phyloP scores from a whole-genome alignment of 2,329 filamentous ascomycete genomes.

The Fusarium compactum region DNA sequence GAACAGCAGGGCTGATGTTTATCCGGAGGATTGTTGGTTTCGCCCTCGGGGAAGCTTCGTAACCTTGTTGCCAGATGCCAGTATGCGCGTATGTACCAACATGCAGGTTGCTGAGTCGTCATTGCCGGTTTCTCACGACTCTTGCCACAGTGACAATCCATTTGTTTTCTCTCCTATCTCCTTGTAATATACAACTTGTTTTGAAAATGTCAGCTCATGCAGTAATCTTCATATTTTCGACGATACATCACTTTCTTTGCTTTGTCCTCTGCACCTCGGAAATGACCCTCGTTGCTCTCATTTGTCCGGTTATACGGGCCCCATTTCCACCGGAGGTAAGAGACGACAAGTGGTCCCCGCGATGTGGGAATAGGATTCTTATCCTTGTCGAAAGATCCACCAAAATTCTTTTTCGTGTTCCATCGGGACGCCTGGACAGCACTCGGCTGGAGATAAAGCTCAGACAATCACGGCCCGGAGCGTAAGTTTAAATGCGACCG shows the following conservation, averaged over 20 bases:
- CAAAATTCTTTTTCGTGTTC: background rate
- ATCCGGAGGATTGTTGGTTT: background rate
- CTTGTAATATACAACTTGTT: background rate
- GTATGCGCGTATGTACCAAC: background rate
- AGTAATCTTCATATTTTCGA: background rate
- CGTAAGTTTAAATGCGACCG: background rate
- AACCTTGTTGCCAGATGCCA: background rate
- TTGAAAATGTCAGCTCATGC: background rate
- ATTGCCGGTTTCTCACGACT: too few relatives aligned
- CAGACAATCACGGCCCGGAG: conserved; percentile 17
- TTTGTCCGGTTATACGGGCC: background rate
- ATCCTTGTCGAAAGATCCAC: conserved; percentile 16
- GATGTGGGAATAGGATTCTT: conserved; percentile 7
- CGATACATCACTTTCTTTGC: conserved; percentile 16
- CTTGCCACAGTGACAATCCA: background rate
- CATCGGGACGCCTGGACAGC: background rate
- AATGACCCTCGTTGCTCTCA: background rate
- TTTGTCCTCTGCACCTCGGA: background rate
- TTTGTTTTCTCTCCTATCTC: background rate
- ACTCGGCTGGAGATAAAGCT: background rate
- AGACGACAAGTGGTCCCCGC: background rate
- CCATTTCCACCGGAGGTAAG: background rate
- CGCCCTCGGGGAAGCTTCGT: background rate
- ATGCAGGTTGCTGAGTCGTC: too few relatives aligned
- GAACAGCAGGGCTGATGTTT: conserved; percentile 2